A percentile compares a stretch with the other conserved stretches of the same genome.
Evolutionary conservation across 108 stramenopile genomes (phyloP).

Genomic region (Craspedostauros australis): DNA sequence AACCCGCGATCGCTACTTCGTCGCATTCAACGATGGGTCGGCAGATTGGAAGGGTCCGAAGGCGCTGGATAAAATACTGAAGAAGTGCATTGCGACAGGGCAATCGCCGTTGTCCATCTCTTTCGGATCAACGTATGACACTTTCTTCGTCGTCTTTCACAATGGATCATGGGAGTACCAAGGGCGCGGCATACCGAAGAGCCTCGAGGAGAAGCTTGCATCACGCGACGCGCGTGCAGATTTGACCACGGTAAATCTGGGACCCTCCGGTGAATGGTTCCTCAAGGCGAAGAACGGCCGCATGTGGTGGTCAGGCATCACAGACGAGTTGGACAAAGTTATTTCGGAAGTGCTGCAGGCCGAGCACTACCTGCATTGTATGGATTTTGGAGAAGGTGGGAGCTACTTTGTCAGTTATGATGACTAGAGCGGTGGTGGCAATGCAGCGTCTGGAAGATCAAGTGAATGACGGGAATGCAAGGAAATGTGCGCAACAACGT

Average conservation of each 20-base stretch:
- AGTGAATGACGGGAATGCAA: background rate
- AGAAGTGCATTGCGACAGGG: conserved; percentile 14
- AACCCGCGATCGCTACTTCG: conserved; percentile 60
- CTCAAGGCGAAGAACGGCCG: conserved; percentile 59
- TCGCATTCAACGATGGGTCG: conserved; percentile 56
- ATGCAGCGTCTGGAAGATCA: background rate
- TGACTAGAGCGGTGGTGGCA: background rate
- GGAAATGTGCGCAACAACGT: no score
- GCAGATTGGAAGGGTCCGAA: conserved; percentile 57
- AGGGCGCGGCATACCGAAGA: conserved; percentile 48
- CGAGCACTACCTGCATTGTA: conserved; percentile 42
- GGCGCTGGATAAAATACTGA: conserved; percentile 44
- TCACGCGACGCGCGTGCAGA: conserved; percentile 49
- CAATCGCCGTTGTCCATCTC: conserved; percentile 46
- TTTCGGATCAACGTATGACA: conserved; percentile 62
- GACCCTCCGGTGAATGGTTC: conserved; percentile 74
- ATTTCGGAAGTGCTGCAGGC: conserved; percentile 39
- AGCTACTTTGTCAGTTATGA: conserved; percentile 64
- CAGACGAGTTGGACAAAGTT: conserved; percentile 43
- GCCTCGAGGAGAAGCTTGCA: conserved; percentile 46
- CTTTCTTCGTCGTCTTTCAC: conserved; percentile 61
- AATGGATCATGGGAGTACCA: conserved; percentile 76
- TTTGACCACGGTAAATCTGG: conserved; percentile 56
- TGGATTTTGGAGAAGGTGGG: conserved; percentile 73
- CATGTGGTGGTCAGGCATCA: conserved; percentile 80